Percentiles rank a stretch among this genome's conserved stretches.
phyloP scores from a whole-genome alignment of 768 basidiomycete genomes.

The Cystofilobasidium ferigula region DNA sequence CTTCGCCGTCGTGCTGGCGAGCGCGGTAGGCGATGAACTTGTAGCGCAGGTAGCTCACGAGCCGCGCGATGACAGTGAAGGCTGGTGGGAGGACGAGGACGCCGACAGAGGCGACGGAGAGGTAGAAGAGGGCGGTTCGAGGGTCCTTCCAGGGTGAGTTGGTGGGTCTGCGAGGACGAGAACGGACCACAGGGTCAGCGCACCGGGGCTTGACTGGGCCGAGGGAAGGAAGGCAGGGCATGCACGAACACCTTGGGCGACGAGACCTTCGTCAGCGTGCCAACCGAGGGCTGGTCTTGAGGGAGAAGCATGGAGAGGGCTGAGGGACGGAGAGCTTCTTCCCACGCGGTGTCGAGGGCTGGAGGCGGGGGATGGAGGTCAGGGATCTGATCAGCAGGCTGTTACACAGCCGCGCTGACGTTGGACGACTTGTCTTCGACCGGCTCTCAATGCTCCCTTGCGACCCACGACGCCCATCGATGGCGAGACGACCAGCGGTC shows the following conservation, averaged over 20 bases:
- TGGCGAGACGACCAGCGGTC: too few species aligned
- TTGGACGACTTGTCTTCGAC: too few species aligned
- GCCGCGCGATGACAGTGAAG: background rate
- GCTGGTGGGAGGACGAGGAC: constrained; percentile 5
- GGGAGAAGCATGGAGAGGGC: background rate
- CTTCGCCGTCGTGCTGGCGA: background rate
- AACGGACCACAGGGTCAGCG: background rate
- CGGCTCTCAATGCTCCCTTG: too few species aligned
- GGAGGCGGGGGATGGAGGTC: too few species aligned
- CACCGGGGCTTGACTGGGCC: background rate
- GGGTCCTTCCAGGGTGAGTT: constrained; percentile 5
- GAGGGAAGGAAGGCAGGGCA: too few species aligned
- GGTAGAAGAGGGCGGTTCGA: constrained; percentile 11
- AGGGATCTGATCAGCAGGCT: too few species aligned
- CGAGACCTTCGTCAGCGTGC: background rate
- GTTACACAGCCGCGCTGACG: too few species aligned
- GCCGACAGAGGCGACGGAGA: constrained; percentile 9
- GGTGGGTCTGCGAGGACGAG: background rate
- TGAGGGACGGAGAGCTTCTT: too few species aligned
- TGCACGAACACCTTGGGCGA: background rate
- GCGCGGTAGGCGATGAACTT: background rate
- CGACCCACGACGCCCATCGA: too few species aligned
- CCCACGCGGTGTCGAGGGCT: too few species aligned
- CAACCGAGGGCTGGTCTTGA: background rate
- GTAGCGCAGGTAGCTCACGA: background rate